Evolutionary conservation across 306 rosid genomes (phyloP), one percentile per base, ranked within the genome.

Genomic region (Castanea mollissima): DNA sequence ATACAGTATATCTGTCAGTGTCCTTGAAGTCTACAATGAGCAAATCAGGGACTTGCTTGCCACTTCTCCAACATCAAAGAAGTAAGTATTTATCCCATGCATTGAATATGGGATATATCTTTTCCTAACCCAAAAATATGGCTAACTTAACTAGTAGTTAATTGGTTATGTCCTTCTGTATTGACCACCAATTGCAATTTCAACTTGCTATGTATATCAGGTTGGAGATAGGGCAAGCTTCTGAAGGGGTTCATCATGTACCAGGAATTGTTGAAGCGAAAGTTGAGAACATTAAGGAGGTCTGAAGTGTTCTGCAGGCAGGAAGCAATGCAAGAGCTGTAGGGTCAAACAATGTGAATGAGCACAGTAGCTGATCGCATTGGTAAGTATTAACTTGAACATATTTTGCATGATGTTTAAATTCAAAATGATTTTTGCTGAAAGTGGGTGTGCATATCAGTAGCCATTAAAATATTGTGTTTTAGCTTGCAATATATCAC

Each of bases 351-450:
- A 89, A 93, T 3, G 90, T 93, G 58, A 93, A 93, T 76, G 98
- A 93, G 81, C 97, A 93, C 75, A 93, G 96, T 76, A 93, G 98
- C 83, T 91, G 98, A 77, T 93, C 98, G 54, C 98, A 93, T 76
- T 93, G 96, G 98, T 91, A 86, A 49, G 35, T 65, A 34, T 65
- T 32, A 65, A 6, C 6, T 34, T 16, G 1, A 34, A 18, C 20
- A 6, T 16, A 6, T 18, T 65, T 65, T 65, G 49, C 7, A 0
- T 25, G 13, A 23, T 5, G 19, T 4, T 65, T 65, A 41, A 32
- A 34, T 32, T 5, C 46, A 65, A 44, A 44, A 16, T 65, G 41
- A 23, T 65, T 23, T 34, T 34, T 32, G 51, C 71, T 20, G 68
- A 62, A 65, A 6, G 51, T 16, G 71, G 25, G 14, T 18, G 15